Base-by-base conservation (phyloP, 805 yeast species). In the Saturnispora gosingensis region DNA sequence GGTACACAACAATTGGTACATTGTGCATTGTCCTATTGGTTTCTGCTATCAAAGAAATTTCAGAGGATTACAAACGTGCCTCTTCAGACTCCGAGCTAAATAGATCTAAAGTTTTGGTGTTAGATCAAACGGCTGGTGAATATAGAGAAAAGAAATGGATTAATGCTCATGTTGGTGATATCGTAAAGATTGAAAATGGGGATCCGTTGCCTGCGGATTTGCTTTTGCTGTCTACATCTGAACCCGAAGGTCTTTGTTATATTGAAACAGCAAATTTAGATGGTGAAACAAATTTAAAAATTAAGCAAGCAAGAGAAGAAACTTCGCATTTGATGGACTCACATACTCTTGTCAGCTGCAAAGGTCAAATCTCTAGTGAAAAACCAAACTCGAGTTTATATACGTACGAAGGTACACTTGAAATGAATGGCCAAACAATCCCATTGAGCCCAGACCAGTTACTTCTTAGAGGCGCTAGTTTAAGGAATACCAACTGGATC, bases 241-340 rank as follows among this genome's bases (percentile, higher is more conserved):
- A 93, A 67, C 99, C 99, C 0, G 98, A 91, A 67, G 99, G 99
- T 2, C 73, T 93, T 54, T 95, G 99, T 66, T 93, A 93, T 61
- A 88, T 95, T 51, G 99, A 93, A 68, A 93, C 99, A 1, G 96
- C 99, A 0, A 93, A 93, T 62, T 72, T 93, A 58, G 99, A 93
- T 67, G 99, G 99, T 52, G 99, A 93, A 67, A 95, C 99, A 0
- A 93, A 93, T 66, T 74, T 93, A 61, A 93, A 93, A 63, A 93
- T 93, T 64, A 95, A 95, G 63, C 98, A 93, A 66, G 81, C 97
- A 1, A 75, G 76, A 48, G 72, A 78, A 2, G 96, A 89, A 61
- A 93, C 99, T 0, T 75, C 88, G 4, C 73, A 75, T 54, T 65
- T 85, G 51, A 84, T 85, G 25, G 80, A 85, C 46, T 86, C 93